Conservation (phyloP, 371 early-diverging fungal species). For the Haplosporangium sp. region DNA sequence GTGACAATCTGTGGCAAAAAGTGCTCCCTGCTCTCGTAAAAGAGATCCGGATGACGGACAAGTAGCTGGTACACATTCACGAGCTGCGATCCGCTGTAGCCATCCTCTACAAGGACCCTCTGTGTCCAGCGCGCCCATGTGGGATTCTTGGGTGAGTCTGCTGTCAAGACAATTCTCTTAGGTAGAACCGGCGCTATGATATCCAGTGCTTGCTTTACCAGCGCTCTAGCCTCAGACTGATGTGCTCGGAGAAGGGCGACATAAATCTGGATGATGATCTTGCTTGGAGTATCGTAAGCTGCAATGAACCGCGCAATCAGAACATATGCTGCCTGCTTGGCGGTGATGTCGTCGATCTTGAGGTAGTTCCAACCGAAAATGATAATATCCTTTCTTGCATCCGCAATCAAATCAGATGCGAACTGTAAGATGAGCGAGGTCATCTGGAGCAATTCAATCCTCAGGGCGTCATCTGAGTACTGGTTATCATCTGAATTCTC, state of each 20-base stretch:
- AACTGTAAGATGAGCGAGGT: conserved; percentile 90
- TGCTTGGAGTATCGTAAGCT: conserved; percentile 92
- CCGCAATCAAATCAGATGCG: conserved; percentile 80
- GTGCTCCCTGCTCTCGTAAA: conserved; percentile 88
- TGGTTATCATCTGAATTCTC: conserved; percentile 67
- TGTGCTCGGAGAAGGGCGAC: conserved; percentile 90
- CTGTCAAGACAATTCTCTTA: conserved; percentile 70
- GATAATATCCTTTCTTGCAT: conserved; percentile 92
- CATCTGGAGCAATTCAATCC: conserved; percentile 92
- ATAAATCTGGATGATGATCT: conserved; percentile 91
- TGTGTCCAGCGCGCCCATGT: conserved; percentile 92
- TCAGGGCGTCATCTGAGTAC: conserved; percentile 77
- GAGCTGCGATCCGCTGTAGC: conserved; percentile 87
- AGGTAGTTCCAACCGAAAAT: conserved; percentile 95
- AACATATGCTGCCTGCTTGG: conserved; percentile 96
- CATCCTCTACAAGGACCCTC: conserved; percentile 91
- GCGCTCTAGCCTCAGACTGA: conserved; percentile 81
- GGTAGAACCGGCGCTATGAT: conserved; percentile 92
- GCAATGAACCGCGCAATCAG: conserved; percentile 91
- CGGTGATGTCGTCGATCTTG: conserved; percentile 91
- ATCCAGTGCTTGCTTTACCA: conserved; percentile 96
- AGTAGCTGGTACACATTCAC: conserved; percentile 91
- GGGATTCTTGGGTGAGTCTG: conserved; percentile 67
- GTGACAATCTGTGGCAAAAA: conserved; percentile 91
- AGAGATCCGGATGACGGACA: conserved; percentile 89